phyloP scores from a whole-genome alignment of 2,329 filamentous ascomycete species.

The Diaporthe nobilis region DNA sequence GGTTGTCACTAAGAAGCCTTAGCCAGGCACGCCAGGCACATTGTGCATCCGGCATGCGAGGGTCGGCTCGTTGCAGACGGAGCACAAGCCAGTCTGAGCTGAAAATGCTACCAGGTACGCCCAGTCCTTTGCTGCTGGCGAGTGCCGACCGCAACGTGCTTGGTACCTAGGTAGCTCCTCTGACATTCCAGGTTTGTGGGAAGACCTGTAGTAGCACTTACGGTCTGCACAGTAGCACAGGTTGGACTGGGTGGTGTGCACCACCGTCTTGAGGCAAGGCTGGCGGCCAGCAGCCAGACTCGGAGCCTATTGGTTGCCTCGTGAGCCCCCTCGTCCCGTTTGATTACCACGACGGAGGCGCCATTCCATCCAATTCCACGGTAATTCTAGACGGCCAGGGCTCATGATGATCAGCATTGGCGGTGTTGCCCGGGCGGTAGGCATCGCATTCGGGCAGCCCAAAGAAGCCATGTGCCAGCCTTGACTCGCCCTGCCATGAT shows the following conservation, averaged over 20 bases:
- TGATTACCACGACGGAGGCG: constrained; percentile 34
- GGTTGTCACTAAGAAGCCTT: constrained; percentile 12
- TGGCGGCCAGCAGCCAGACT: constrained; percentile 17
- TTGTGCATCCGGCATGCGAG: constrained; percentile 16
- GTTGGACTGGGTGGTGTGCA: neutral
- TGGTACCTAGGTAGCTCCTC: neutral
- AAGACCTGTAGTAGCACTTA: neutral
- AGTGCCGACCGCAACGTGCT: neutral
- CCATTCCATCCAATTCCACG: constrained; percentile 36
- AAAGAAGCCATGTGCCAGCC: neutral
- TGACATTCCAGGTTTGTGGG: neutral
- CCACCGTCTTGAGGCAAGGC: constrained; percentile 35
- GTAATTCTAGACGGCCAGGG: constrained; percentile 30
- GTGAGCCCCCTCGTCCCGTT: constrained; percentile 21
- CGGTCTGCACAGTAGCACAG: neutral
- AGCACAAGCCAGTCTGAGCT: constrained; percentile 23
- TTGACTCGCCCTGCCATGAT: constrained; percentile 15
- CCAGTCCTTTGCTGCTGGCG: neutral
- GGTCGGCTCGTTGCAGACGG: constrained; percentile 34
- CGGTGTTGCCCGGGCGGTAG: constrained; percentile 29
- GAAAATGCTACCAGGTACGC: constrained; percentile 20
- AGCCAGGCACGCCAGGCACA: constrained; percentile 33
- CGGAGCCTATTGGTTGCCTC: constrained; percentile 37
- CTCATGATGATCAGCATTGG: constrained; percentile 34
- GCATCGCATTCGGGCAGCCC: constrained; percentile 27